Evolutionary conservation across 495 filamentous ascomycete genomes (phyloP).

Genomic region (Xylaria bambusicola): DNA sequence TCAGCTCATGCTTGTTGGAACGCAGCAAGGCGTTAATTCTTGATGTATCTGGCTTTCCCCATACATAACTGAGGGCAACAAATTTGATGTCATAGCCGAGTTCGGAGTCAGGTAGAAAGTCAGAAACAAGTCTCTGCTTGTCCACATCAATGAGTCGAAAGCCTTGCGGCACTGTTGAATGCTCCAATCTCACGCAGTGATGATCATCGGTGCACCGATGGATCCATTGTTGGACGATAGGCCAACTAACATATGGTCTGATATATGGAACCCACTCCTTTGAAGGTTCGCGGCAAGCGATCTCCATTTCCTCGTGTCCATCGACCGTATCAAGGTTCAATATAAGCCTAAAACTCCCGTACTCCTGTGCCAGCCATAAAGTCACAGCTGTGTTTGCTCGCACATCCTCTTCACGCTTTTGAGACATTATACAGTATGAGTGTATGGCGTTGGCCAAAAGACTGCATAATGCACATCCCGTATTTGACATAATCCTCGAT

Average conservation of each 20-base stretch:
- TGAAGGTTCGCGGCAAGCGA: background rate
- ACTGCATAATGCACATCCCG: conserved; percentile 2
- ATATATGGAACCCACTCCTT: background rate
- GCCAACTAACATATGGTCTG: background rate
- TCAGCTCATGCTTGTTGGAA: background rate
- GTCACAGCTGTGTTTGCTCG: background rate
- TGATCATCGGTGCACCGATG: background rate
- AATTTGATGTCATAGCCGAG: background rate
- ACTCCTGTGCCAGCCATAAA: background rate
- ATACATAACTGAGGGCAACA: conserved; percentile 6
- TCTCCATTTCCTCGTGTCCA: background rate
- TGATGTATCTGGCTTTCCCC: background rate
- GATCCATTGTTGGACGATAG: background rate
- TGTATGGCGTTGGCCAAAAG: background rate
- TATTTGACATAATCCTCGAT: background rate
- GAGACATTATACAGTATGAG: background rate
- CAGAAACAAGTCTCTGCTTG: background rate
- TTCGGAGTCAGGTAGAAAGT: background rate
- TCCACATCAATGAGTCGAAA: background rate
- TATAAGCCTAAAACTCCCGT: background rate
- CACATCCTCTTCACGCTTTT: background rate
- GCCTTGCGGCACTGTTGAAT: background rate
- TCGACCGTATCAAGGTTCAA: background rate
- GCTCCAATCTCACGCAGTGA: background rate
- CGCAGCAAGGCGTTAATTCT: background rate